Percentiles rank a stretch among this genome's conserved stretches.
These are phyloP conservation scores for Bipolaris cookei DNA, from an alignment of 2,329 filamentous ascomycete species.

Conservation along the genomic window DNA sequence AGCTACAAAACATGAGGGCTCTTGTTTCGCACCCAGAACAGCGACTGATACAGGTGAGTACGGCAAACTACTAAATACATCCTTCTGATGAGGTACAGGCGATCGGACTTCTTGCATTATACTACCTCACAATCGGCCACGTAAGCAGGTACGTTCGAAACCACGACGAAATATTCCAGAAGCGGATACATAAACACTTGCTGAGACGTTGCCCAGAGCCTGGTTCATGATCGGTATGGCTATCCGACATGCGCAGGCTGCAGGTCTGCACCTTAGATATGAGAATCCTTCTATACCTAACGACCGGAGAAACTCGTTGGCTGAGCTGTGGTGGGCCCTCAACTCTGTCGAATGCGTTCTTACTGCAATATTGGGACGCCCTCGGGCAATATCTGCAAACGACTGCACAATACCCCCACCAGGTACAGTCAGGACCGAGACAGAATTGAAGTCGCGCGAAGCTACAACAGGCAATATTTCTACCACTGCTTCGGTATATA, in stretches of 20 bases:
- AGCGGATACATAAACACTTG: slow-evolving; percentile 10
- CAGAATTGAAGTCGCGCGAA: slow-evolving; percentile 7
- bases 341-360: slow-evolving; percentile 44
- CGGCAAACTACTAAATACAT: background rate
- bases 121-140: slow-evolving; percentile 47
- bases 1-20: slow-evolving; percentile 29
- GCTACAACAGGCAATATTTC: background rate
- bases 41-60: slow-evolving; percentile 21
- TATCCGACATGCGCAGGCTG: slow-evolving; percentile 44
- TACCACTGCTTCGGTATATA: background rate
- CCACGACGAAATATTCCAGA: background rate
- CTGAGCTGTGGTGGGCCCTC: slow-evolving; percentile 49
- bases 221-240: slow-evolving; percentile 47
- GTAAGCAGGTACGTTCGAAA: slow-evolving; percentile 44
- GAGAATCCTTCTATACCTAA: slow-evolving; percentile 26
- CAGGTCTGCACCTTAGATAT: slow-evolving; percentile 48
- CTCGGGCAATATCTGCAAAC: slow-evolving; percentile 38
- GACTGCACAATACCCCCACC: slow-evolving; percentile 37
- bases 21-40: slow-evolving; percentile 33
- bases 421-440: slow-evolving; percentile 7
- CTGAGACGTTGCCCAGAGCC: slow-evolving; percentile 33
- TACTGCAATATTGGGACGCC: slow-evolving; percentile 45
- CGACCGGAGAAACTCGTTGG: slow-evolving; percentile 36
- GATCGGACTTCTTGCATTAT: slow-evolving; percentile 45
- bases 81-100: slow-evolving; percentile 31